Conservation (phyloP, 1,139 yeast genomes). For the Candida anutae region DNA sequence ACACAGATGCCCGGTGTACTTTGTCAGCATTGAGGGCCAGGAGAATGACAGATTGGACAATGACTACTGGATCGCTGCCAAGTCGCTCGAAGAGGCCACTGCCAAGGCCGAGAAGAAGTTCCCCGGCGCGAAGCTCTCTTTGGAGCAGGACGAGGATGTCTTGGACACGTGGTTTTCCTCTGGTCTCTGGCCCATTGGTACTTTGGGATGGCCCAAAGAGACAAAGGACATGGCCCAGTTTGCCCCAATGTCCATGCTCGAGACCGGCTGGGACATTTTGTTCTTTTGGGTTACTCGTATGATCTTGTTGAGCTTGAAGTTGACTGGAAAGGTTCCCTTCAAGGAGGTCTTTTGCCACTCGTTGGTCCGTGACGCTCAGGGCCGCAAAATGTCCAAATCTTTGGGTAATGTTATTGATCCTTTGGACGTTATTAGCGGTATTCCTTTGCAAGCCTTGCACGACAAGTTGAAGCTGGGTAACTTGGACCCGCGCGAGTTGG, state of each 20-base stretch:
- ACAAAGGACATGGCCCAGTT: conserved; percentile 68
- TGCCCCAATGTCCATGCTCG: conserved; percentile 88
- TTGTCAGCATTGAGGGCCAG: conserved; percentile 71
- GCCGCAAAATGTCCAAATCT: conserved; percentile 97
- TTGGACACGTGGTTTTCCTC: conserved; percentile 98
- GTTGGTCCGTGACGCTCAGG: conserved; percentile 97
- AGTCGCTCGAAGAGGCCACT: conserved; percentile 73
- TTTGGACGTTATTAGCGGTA: conserved; percentile 86
- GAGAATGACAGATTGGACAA: conserved; percentile 55
- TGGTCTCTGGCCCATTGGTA: conserved; percentile 96
- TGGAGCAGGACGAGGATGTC: conserved; percentile 96
- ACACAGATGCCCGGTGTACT: conserved; percentile 96
- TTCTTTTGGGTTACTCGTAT: conserved; percentile 99
- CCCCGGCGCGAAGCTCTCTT: conserved; percentile 59
- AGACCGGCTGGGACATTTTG: conserved; percentile 98
- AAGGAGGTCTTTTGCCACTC: conserved; percentile 97
- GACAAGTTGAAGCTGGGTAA: conserved; percentile 74
- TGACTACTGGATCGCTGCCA: conserved; percentile 87
- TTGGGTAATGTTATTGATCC: conserved; percentile 97
- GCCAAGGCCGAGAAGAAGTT: conserved; percentile 71
- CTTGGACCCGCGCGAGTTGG: conserved; percentile 82
- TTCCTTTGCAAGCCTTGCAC: conserved; percentile 70
- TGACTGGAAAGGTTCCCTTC: conserved; percentile 89
- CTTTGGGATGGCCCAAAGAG: conserved; percentile 86
- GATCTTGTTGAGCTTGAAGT: conserved; percentile 84